phyloP scores from a whole-genome alignment of 192 early-diverging fungal species.

The Pilaira anomala region DNA sequence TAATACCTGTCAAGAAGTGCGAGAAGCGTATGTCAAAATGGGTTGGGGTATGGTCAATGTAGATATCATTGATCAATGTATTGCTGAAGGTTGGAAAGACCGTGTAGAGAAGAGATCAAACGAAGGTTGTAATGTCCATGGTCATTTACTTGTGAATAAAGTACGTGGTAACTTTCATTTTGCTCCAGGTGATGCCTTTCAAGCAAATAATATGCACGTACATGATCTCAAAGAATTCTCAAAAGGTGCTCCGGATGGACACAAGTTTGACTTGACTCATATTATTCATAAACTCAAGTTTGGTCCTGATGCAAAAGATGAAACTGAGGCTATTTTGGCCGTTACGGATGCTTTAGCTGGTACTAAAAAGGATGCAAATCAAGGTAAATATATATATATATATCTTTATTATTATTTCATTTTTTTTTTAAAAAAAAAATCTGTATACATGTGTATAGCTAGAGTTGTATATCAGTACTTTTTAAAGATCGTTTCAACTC shows the following conservation, averaged over 20 bases:
- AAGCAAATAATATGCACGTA: constrained; percentile 67
- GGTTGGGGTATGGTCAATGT: constrained; percentile 83
- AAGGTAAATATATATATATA: constrained; percentile 38
- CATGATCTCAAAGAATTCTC: constrained; percentile 72
- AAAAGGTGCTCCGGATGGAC: constrained; percentile 33
- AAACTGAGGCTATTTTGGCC: constrained; percentile 19
- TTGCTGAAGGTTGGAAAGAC: constrained; percentile 77
- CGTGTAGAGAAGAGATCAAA: constrained; percentile 72
- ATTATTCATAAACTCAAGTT: constrained; percentile 79
- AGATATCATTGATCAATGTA: constrained; percentile 86
- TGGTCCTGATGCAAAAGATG: constrained; percentile 47
- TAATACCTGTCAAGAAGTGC: constrained; percentile 91
- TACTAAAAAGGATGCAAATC: constrained; percentile 49
- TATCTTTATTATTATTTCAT: constrained; percentile 16
- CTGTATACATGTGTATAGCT: constrained; percentile 30
- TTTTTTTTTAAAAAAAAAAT: not conserved
- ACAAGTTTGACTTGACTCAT: constrained; percentile 79
- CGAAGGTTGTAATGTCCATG: constrained; percentile 89
- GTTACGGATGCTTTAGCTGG: constrained; percentile 68
- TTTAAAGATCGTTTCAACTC: constrained; percentile 89
- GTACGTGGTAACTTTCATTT: constrained; percentile 93
- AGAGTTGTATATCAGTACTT: constrained; percentile 87
- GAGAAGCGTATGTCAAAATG: constrained; percentile 72
- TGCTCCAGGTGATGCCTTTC: constrained; percentile 81
- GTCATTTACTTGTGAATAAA: constrained; percentile 82